Evolutionary conservation across 805 yeast genomes (phyloP).

Genomic region (Wickerhamomyces kurtzmanii): DNA sequence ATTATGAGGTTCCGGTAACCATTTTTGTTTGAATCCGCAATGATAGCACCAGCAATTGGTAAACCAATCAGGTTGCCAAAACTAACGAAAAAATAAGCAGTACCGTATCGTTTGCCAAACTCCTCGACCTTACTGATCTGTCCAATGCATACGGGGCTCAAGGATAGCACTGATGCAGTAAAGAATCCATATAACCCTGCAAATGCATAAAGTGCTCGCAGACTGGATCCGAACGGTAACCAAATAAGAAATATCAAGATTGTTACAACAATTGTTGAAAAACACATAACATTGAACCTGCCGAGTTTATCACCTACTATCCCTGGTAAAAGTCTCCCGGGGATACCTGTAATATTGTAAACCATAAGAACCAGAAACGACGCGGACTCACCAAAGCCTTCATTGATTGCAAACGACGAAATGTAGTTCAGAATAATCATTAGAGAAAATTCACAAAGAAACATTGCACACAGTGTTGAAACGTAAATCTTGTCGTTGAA

Average conservation of each 20-base stretch:
- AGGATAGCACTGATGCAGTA: constrained; percentile 50
- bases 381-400: constrained; percentile 32
- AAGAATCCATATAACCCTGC: constrained; percentile 47
- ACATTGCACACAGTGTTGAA: not conserved
- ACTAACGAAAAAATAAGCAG: constrained; percentile 36
- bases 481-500: constrained; percentile 6
- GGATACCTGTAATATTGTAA: constrained; percentile 31
- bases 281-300: constrained; percentile 43
- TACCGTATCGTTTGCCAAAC: constrained; percentile 63
- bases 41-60: not conserved
- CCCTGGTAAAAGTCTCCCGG: constrained; percentile 50
- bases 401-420: constrained; percentile 44
- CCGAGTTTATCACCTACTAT: constrained; percentile 44
- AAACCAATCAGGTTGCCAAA: not conserved
- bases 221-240: constrained; percentile 50
- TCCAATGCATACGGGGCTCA: constrained; percentile 64
- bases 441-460: constrained; percentile 38
- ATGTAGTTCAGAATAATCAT: constrained; percentile 44
- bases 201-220: constrained; percentile 38
- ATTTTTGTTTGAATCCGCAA: too few species aligned
- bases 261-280: constrained; percentile 34
- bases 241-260: constrained; percentile 45
- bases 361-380: constrained; percentile 27
- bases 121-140: constrained; percentile 51
- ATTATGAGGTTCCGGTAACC: too few species aligned